phyloP scores from a whole-genome alignment of 2,329 filamentous ascomycete genomes.

The Colletotrichum ledebouriae region DNA sequence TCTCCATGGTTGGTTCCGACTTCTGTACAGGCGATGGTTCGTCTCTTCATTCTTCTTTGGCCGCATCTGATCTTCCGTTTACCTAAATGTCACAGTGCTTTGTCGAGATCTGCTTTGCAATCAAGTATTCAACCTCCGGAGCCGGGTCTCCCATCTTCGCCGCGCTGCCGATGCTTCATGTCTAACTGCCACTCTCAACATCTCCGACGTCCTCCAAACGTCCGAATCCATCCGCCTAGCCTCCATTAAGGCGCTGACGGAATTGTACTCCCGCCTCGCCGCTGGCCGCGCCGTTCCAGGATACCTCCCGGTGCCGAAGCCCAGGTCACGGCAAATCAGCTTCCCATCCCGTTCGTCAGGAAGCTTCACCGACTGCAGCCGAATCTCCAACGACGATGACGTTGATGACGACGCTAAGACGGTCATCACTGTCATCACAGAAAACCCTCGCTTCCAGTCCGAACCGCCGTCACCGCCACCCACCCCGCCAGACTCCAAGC shows the following conservation, averaged over 20 bases:
- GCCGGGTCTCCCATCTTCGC: constrained; percentile 48
- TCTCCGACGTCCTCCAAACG: constrained; percentile 50
- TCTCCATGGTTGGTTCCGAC: constrained; percentile 51
- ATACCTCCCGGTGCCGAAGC: constrained; percentile 46
- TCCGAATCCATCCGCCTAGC: constrained; percentile 52
- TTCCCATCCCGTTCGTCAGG: neutral
- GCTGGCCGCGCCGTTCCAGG: constrained; percentile 49
- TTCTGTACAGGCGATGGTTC: constrained; percentile 54
- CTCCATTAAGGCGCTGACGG: constrained; percentile 51
- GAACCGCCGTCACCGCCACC: constrained; percentile 52
- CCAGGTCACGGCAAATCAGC: constrained; percentile 39
- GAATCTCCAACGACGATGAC: constrained; percentile 7
- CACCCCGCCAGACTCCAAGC: constrained; percentile 44
- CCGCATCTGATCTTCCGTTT: constrained; percentile 43
- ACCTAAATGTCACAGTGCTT: constrained; percentile 5
- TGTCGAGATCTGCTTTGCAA: constrained; percentile 49
- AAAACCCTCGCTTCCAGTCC: constrained; percentile 45
- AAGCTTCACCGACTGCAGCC: constrained; percentile 21
- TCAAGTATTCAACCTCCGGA: constrained; percentile 47
- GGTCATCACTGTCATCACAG: constrained; percentile 45
- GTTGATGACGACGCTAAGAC: constrained; percentile 46
- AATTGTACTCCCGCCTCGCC: constrained; percentile 54
- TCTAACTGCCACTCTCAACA: constrained; percentile 47
- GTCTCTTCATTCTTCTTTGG: constrained; percentile 28
- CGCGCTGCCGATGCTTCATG: constrained; percentile 41